A percentile compares a stretch with the other conserved stretches of the same genome.
These are phyloP conservation scores for Starmerella ratchasimensis DNA, from an alignment of 805 yeast genomes.

Conservation along the genomic window DNA sequence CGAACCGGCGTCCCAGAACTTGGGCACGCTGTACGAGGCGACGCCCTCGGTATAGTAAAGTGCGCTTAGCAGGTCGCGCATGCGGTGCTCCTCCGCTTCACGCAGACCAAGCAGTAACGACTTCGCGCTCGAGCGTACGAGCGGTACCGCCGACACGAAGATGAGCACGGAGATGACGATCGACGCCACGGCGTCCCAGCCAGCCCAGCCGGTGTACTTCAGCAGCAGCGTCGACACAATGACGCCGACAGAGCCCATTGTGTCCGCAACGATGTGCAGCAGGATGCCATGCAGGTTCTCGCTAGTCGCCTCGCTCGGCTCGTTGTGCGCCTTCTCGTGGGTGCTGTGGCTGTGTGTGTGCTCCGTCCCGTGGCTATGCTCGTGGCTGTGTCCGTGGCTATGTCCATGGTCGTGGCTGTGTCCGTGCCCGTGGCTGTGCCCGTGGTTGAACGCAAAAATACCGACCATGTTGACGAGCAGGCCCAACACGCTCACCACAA, in stretches of 20 bases:
- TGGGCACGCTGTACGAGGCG: constrained; percentile 70
- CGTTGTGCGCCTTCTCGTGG: constrained; percentile 15
- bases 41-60: constrained; percentile 63
- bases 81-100: constrained; percentile 42
- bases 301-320: constrained; percentile 24
- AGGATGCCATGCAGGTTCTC: constrained; percentile 89
- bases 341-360: constrained; percentile 8
- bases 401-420: constrained; percentile 20
- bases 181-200: constrained; percentile 89
- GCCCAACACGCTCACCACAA: constrained; percentile 76
- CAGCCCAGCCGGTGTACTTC: constrained; percentile 52
- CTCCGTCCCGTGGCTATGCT: constrained; percentile 5
- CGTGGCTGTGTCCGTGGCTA: constrained; percentile 14
- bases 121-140: constrained; percentile 66
- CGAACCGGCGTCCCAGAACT: constrained; percentile 66
- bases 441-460: constrained; percentile 80
- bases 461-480: constrained; percentile 82
- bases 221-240: constrained; percentile 78
- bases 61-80: constrained; percentile 55
- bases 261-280: constrained; percentile 86
- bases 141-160: constrained; percentile 68
- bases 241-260: constrained; percentile 93
- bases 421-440: constrained; percentile 27
- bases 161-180: constrained; percentile 72
- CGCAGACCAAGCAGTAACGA: constrained; percentile 53